Evolutionary conservation across 345 rosid species (phyloP).

Genomic region (Mallotus nudiflorus): DNA sequence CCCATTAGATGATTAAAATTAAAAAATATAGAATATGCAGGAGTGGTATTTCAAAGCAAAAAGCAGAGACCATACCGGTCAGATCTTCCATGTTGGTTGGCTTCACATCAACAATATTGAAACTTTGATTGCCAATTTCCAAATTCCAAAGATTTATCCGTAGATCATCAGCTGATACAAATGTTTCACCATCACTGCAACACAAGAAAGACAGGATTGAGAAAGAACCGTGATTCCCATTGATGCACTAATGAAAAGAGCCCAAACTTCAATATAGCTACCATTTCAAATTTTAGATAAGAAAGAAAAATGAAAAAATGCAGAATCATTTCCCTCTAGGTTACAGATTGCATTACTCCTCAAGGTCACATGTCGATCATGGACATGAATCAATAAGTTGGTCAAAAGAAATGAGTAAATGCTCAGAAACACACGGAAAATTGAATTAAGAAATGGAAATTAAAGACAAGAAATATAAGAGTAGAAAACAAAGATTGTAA

Average conservation of each 20-base stretch:
- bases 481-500: not conserved
- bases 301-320: not conserved
- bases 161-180: constrained; percentile 67
- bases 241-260: not conserved
- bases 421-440: not conserved
- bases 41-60: not conserved
- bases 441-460: not conserved
- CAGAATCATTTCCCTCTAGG: not conserved
- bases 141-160: constrained; percentile 65
- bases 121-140: constrained; percentile 67
- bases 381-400: not conserved
- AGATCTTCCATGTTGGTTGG: constrained; percentile 67
- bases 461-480: constrained; percentile 7
- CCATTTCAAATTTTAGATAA: not conserved
- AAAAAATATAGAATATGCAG: not conserved
- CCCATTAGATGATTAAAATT: not conserved
- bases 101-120: constrained; percentile 60
- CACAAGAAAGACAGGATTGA: constrained; percentile 7
- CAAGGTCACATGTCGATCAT: not conserved
- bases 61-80: constrained; percentile 39
- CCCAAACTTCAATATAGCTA: not conserved
- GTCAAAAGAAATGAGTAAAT: not conserved
- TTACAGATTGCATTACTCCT: not conserved
- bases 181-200: constrained; percentile 62
- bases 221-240: not conserved